Base-by-base conservation (phyloP, 2,329 filamentous ascomycete genomes). In the Aureobasidium melanogenum region DNA sequence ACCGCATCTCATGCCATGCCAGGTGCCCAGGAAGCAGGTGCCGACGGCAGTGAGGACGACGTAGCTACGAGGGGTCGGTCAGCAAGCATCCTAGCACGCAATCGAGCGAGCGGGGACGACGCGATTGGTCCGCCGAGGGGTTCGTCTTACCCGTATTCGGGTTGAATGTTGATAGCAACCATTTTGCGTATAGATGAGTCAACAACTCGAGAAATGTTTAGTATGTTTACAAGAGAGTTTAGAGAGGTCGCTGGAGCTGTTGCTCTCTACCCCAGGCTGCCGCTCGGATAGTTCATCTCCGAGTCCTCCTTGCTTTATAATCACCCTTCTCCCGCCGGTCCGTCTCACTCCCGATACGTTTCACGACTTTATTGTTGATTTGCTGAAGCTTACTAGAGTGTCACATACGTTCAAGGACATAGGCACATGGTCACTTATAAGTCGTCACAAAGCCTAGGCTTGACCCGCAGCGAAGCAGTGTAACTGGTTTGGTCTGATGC, bases 11-110 rank as follows among this genome's bases (percentile, higher is more conserved):
- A 26, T 59, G 65, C 78, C 79, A 68, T 85, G 83, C 72, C 78
- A 77, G 67, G 75, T 74, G 62, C 74, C 72, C 44, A 86, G 74
- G 68, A 84, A 67, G 69, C 84, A 82, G 63, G 78, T 80, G 62
- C 78, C 77, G 63, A 82, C 76, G 38, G 80, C 77, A 65, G 82
- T 73, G 67, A 76, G 74, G 68, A 84, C 74, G 71, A 83, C 81
- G 69, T 80, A 80, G 72, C 84, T 85, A 64, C 22, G 22, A 4
- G 6, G 8, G 32, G 50, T 46, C 24, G 17, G 36, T 41, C 36
- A 54, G 28, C 17, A 41, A 41, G 36, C 39, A 36, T 32, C 36
- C 48, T 52, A 55, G 52, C 43, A 48, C 51, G 60, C 43, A 44
- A 48, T 62, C 34, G 48, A 32, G n/a, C 26, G 15, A 19, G 48